Conservation (phyloP, 179 eudicot genomes). For the Heliamphora pulchella region DNA sequence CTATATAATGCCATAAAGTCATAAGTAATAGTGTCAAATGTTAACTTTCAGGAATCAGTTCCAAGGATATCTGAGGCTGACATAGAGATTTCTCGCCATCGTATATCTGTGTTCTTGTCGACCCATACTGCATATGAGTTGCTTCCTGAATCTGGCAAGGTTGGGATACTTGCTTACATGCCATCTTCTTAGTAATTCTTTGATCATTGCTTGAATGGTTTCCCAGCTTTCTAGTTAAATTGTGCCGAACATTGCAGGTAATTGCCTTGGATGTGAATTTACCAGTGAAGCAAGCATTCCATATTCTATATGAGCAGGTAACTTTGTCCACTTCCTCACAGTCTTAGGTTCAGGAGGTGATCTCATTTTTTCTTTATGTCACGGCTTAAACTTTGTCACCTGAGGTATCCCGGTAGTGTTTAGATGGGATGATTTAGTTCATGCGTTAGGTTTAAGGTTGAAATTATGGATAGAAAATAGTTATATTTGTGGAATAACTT, state of each 20-base stretch:
- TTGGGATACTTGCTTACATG: slow-evolving; percentile 16
- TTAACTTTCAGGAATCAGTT: slow-evolving; percentile 35
- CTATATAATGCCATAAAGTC: background rate
- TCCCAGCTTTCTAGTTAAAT: slow-evolving; percentile 2
- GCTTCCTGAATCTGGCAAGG: slow-evolving; percentile 98
- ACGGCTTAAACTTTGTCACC: background rate
- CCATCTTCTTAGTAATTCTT: background rate
- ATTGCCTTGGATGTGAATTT: slow-evolving; percentile 73
- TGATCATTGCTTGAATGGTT: background rate
- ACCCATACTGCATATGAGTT: slow-evolving; percentile 79
- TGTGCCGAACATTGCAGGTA: slow-evolving; percentile 42
- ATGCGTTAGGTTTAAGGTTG: background rate
- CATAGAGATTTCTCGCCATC: slow-evolving; percentile 67
- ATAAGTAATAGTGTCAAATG: slow-evolving; percentile 16
- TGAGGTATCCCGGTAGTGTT: background rate
- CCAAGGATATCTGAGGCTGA: slow-evolving; percentile 60
- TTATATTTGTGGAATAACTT: background rate
- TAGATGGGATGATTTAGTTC: background rate
- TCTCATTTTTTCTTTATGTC: background rate
- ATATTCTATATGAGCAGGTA: slow-evolving; percentile 91
- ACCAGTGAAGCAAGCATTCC: slow-evolving; percentile 96
- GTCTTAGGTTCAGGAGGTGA: background rate
- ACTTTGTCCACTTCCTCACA: background rate
- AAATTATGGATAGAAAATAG: background rate
- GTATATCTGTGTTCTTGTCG: slow-evolving; percentile 65